Evolutionary conservation across 2,329 filamentous ascomycete genomes (phyloP).

Genomic region (Fonsecaea pedrosoi): DNA sequence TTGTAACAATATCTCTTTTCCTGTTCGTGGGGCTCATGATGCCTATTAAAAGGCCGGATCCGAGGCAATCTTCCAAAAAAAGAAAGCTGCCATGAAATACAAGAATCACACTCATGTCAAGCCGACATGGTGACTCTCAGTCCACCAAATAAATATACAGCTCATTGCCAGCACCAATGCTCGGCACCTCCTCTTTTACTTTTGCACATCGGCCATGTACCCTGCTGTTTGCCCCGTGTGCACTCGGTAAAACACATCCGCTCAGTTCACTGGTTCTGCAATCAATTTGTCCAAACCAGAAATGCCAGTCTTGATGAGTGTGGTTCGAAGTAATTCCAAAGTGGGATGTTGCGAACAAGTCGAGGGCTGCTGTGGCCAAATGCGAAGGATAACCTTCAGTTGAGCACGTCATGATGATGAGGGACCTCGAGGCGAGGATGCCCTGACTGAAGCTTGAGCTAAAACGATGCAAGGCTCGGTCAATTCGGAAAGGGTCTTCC

Average conservation of each 20-base stretch:
- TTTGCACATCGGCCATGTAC: not conserved
- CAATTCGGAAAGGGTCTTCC: not conserved
- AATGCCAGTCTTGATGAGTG: not conserved
- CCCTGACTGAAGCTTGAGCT: not conserved
- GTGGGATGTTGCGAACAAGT: not conserved
- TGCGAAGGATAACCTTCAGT: not conserved
- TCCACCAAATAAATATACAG: not conserved
- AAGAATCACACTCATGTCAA: not conserved
- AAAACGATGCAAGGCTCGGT: not conserved
- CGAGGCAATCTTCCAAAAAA: slow-evolving; percentile 3
- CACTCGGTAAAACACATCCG: not conserved
- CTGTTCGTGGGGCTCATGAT: slow-evolving; percentile 17
- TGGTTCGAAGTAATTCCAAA: not conserved
- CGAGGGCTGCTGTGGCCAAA: not conserved
- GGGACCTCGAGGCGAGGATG: not conserved
- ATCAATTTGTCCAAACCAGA: not conserved
- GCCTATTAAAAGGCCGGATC: slow-evolving; percentile 4
- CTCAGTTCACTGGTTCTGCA: not conserved
- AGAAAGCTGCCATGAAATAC: not conserved
- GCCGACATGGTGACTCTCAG: not conserved
- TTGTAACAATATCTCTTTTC: slow-evolving; percentile 6
- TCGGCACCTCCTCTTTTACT: not conserved
- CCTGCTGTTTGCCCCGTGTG: not conserved
- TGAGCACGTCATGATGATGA: not conserved
- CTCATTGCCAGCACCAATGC: not conserved